phyloP scores from a whole-genome alignment of 163 green algal genomes.

The Volvox carteri region DNA sequence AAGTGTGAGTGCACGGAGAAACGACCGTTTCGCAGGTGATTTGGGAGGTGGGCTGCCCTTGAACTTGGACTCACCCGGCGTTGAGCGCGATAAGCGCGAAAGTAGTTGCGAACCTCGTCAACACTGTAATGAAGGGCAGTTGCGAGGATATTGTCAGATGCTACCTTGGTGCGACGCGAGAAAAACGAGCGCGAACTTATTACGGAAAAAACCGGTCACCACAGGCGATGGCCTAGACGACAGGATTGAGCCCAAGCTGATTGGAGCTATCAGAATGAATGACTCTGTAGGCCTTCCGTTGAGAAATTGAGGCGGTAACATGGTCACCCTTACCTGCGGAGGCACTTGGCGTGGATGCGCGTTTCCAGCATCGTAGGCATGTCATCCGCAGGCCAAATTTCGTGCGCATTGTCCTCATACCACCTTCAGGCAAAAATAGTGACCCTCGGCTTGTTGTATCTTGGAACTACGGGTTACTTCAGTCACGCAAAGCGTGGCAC shows the following conservation, averaged over 20 bases:
- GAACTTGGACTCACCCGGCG: slow-evolving; percentile 12
- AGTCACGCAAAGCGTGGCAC: background rate
- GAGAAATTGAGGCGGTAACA: too few species aligned
- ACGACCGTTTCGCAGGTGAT: too few species aligned
- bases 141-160: background rate
- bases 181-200: background rate
- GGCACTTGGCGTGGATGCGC: slow-evolving; percentile 43
- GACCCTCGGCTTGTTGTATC: too few species aligned
- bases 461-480: too few species aligned
- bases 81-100: slow-evolving; percentile 27
- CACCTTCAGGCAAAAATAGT: background rate
- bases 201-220: background rate
- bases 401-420: slow-evolving; percentile 38
- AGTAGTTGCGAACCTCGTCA: slow-evolving; percentile 47
- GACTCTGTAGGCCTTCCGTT: background rate
- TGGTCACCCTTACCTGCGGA: slow-evolving; percentile 24
- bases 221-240: background rate
- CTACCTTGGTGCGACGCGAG: background rate
- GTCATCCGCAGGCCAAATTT: slow-evolving; percentile 19
- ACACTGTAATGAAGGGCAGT: slow-evolving; percentile 10
- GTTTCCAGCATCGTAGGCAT: slow-evolving; percentile 53
- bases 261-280: background rate
- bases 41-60: background rate
- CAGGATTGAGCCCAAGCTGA: background rate
- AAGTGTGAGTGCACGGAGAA: too few species aligned